Evolutionary conservation across 805 yeast genomes (phyloP).

Genomic region (Wickerhamiella dianesei): DNA sequence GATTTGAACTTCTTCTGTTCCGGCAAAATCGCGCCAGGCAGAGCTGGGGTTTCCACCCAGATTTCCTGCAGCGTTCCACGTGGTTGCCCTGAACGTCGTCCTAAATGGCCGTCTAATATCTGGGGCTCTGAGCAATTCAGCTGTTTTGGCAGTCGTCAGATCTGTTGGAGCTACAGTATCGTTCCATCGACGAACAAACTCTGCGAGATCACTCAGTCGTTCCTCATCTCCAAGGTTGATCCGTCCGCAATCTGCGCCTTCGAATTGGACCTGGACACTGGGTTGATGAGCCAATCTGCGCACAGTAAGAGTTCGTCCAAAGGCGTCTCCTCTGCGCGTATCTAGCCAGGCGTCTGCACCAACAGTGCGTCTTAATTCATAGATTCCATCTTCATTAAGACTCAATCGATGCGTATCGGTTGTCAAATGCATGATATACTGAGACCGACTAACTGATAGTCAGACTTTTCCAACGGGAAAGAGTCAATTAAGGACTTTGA

Average conservation of each 20-base stretch:
- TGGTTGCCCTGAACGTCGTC: slow-evolving; percentile 20
- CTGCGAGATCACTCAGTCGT: slow-evolving; percentile 6
- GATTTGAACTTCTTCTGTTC: slow-evolving; percentile 49
- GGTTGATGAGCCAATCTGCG: not conserved
- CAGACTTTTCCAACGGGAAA: not conserved
- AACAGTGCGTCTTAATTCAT: slow-evolving; percentile 11
- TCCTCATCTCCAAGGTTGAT: slow-evolving; percentile 4
- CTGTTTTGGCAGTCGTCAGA: slow-evolving; percentile 13
- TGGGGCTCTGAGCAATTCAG: slow-evolving; percentile 12
- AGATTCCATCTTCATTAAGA: slow-evolving; percentile 13
- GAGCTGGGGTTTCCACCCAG: slow-evolving; percentile 9
- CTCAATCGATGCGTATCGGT: slow-evolving; percentile 14
- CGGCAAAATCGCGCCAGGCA: slow-evolving; percentile 17
- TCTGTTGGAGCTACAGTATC: slow-evolving; percentile 18
- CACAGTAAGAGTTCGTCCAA: slow-evolving; percentile 12
- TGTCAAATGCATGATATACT: slow-evolving; percentile 12
- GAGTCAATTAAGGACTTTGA: too few species aligned
- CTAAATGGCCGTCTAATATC: slow-evolving; percentile 3
- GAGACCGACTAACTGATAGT: not conserved
- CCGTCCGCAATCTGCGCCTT: slow-evolving; percentile 13
- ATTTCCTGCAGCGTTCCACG: slow-evolving; percentile 27
- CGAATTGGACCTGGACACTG: slow-evolving; percentile 11
- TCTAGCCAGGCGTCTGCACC: slow-evolving; percentile 18
- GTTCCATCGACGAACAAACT: slow-evolving; percentile 16
- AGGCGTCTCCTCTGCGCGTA: slow-evolving; percentile 19